phyloP scores from a whole-genome alignment of 768 basidiomycete genomes.

The Mycena vulgaris region DNA sequence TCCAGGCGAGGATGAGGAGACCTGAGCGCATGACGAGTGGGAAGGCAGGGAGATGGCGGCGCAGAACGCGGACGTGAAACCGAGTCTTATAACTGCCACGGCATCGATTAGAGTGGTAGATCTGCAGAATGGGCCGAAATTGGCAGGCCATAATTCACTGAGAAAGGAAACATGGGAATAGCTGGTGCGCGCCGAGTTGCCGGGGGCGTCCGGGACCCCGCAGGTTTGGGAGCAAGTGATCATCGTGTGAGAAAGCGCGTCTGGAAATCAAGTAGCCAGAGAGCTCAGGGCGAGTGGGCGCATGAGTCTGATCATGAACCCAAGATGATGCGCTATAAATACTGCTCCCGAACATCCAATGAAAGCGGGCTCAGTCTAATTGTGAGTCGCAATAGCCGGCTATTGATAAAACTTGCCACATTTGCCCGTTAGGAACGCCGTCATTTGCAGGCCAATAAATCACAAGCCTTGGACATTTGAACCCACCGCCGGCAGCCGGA shows the following conservation, averaged over 20 bases:
- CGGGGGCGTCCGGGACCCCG: too few species aligned
- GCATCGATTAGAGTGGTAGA: conserved; percentile 9
- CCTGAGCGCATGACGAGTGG: background rate
- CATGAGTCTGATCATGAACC: background rate
- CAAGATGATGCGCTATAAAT: background rate
- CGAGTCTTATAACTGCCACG: conserved; percentile 8
- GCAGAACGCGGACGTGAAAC: background rate
- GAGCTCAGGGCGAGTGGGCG: background rate
- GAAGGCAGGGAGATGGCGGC: background rate
- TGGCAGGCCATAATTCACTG: conserved; percentile 1
- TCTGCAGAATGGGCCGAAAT: background rate
- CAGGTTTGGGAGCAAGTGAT: conserved; percentile 2
- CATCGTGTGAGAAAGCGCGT: background rate
- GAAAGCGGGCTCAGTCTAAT: conserved; percentile 4
- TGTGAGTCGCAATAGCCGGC: background rate
- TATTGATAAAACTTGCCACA: background rate
- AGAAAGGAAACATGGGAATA: conserved; percentile 3
- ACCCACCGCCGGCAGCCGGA: background rate
- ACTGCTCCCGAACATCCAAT: background rate
- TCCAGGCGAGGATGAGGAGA: background rate
- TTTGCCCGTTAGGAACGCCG: background rate
- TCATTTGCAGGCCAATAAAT: background rate
- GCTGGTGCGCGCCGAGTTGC: background rate
- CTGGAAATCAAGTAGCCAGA: background rate
- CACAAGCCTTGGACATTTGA: background rate